These are phyloP conservation scores for Hericium rajendrae DNA, from an alignment of 768 basidiomycete genomes.

Conservation along the genomic window DNA sequence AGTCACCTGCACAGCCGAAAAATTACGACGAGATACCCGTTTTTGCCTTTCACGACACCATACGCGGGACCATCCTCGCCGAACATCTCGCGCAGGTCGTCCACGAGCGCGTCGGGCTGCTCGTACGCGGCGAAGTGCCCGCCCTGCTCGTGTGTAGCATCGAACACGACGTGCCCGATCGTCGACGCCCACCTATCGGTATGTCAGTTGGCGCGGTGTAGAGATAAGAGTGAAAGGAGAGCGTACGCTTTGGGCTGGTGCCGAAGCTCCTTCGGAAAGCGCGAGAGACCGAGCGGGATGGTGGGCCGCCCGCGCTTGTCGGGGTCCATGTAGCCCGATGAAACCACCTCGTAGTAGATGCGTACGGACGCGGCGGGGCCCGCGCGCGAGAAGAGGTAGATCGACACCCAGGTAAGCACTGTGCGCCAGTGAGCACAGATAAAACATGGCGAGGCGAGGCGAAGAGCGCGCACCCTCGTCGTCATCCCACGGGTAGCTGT, in stretches of 20 bases:
- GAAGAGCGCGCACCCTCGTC: conserved; percentile 45
- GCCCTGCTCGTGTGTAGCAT: conserved; percentile 37
- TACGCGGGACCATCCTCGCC: conserved; percentile 39
- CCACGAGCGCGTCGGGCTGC: conserved; percentile 32
- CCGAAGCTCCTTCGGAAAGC: conserved; percentile 41
- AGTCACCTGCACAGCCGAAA: not conserved
- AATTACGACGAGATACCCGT: conserved; percentile 25
- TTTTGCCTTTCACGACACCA: conserved; percentile 35
- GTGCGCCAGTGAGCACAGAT: not conserved
- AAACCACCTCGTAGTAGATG: conserved; percentile 43
- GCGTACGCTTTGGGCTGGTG: conserved; percentile 31
- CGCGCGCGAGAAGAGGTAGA: conserved; percentile 48
- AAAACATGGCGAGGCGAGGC: no score
- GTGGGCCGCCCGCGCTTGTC: not conserved
- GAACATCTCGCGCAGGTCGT: conserved; percentile 49
- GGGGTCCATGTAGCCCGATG: not conserved
- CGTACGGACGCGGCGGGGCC: conserved; percentile 49
- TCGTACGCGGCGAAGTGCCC: conserved; percentile 55
- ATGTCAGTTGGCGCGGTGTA: not conserved
- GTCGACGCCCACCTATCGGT: conserved; percentile 21
- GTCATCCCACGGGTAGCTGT: conserved; percentile 43
- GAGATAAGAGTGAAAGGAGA: not conserved
- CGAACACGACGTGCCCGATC: conserved; percentile 34
- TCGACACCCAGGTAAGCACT: conserved; percentile 54
- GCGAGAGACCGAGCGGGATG: conserved; percentile 42